Evolutionary conservation across 306 rosid species (phyloP).

Genomic region (Biancaea sappan): DNA sequence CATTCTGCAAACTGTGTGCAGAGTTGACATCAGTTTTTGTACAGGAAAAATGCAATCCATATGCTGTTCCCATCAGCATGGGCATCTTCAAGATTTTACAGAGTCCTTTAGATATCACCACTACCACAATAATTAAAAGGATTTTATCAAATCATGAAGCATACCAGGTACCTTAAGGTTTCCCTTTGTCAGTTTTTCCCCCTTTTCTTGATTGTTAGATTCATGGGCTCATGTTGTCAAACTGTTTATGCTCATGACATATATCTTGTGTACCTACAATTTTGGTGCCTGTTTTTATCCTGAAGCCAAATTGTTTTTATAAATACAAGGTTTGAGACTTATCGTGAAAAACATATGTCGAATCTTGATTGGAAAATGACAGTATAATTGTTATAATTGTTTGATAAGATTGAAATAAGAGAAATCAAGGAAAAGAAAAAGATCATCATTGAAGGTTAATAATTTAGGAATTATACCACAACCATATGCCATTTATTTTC

Average conservation of each 20-base stretch:
- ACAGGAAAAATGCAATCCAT: slow-evolving; percentile 79
- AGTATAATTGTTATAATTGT: neutral
- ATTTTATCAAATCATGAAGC: slow-evolving; percentile 92
- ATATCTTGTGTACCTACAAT: neutral
- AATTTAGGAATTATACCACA: neutral
- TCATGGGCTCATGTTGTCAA: neutral
- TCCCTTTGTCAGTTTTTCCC: neutral
- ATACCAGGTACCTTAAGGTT: slow-evolving; percentile 62
- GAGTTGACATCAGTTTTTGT: slow-evolving; percentile 36
- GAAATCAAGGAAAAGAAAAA: neutral
- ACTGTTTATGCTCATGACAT: slow-evolving; percentile 2
- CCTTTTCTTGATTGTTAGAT: neutral
- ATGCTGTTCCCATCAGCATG: slow-evolving; percentile 84
- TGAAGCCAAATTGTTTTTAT: neutral
- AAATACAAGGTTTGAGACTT: neutral
- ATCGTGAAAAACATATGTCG: neutral
- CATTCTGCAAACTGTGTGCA: slow-evolving; percentile 20
- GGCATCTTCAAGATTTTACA: slow-evolving; percentile 81
- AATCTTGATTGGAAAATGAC: neutral
- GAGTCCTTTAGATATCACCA: slow-evolving; percentile 79
- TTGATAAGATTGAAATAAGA: neutral
- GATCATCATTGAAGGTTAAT: too few species aligned
- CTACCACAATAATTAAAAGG: slow-evolving; percentile 89
- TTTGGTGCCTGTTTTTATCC: neutral
- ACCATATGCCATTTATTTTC: neutral